Conservation (phyloP, 306 rosid genomes). For the Prunus kanzakura region DNA sequence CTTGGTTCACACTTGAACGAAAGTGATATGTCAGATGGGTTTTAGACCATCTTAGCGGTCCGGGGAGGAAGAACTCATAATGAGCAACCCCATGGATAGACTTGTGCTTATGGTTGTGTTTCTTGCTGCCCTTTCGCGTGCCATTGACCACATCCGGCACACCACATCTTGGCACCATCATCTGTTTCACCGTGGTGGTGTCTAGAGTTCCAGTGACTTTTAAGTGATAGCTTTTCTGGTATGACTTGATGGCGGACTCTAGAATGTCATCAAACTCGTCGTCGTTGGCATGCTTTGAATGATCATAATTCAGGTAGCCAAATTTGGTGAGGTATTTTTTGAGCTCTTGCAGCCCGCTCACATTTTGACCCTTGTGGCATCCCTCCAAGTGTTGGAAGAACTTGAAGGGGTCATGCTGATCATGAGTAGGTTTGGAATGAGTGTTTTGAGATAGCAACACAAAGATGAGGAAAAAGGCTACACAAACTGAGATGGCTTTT, state of each 20-base stretch:
- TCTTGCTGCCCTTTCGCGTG: neutral
- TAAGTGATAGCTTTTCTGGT: slow-evolving; percentile 23
- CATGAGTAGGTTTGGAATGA: neutral
- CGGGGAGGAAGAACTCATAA: neutral
- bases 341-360: slow-evolving; percentile 11
- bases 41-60: slow-evolving; percentile 18
- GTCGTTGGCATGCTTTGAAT: neutral
- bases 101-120: neutral
- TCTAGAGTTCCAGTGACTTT: slow-evolving; percentile 25
- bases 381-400: slow-evolving; percentile 20
- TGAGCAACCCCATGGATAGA: slow-evolving; percentile 9
- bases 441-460: neutral
- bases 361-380: slow-evolving; percentile 21
- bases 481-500: neutral
- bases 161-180: slow-evolving; percentile 30
- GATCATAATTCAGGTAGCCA: slow-evolving; percentile 16
- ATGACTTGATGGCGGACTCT: slow-evolving; percentile 28
- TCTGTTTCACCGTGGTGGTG: slow-evolving; percentile 8
- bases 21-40: slow-evolving; percentile 16
- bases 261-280: slow-evolving; percentile 18
- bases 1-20: neutral
- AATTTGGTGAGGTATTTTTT: slow-evolving; percentile 18
- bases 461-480: neutral
- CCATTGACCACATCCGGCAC: slow-evolving; percentile 5
- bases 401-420: slow-evolving; percentile 3